These are phyloP conservation scores for Phytopythium cucurbitacearum DNA, from an alignment of 352 stramenopile genomes.

Conservation along the genomic window DNA sequence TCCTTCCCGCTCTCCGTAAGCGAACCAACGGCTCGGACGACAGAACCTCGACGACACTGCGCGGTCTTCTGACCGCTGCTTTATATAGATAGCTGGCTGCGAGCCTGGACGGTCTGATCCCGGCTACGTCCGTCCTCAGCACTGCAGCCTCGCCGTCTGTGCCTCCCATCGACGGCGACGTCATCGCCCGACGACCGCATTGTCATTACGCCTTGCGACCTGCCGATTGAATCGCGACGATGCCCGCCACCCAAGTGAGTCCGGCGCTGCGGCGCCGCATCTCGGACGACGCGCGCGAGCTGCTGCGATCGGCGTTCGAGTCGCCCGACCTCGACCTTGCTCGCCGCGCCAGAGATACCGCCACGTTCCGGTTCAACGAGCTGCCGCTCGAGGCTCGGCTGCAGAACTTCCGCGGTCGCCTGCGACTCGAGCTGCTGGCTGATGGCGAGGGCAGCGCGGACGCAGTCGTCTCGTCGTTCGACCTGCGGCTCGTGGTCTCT, in stretches of 20 bases:
- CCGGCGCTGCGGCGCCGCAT: slow-evolving; percentile 41
- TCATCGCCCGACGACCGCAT: no score
- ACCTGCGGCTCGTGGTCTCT: slow-evolving; percentile 27
- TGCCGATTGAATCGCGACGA: slow-evolving; percentile 2
- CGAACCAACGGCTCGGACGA: no score
- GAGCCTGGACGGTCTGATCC: no score
- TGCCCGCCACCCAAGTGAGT: slow-evolving; percentile 49
- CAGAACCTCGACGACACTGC: no score
- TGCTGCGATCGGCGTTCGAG: slow-evolving; percentile 35
- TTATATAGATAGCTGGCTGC: no score
- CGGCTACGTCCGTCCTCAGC: no score
- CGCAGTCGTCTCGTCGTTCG: slow-evolving; percentile 8
- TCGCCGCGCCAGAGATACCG: background rate
- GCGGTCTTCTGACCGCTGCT: no score
- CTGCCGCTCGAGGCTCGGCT: slow-evolving; percentile 31
- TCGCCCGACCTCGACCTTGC: slow-evolving; percentile 2
- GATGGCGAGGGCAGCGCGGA: background rate
- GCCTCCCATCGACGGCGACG: no score
- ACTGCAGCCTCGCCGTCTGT: no score
- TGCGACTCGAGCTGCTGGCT: slow-evolving; percentile 29
- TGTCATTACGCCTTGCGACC: no score
- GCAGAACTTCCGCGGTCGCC: slow-evolving; percentile 37
- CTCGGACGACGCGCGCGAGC: slow-evolving; percentile 52
- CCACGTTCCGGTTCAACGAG: slow-evolving; percentile 4
- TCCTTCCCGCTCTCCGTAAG: no score